Evolutionary conservation across 2,329 filamentous ascomycete genomes (phyloP).

Genomic region (Xylaria polymorpha): DNA sequence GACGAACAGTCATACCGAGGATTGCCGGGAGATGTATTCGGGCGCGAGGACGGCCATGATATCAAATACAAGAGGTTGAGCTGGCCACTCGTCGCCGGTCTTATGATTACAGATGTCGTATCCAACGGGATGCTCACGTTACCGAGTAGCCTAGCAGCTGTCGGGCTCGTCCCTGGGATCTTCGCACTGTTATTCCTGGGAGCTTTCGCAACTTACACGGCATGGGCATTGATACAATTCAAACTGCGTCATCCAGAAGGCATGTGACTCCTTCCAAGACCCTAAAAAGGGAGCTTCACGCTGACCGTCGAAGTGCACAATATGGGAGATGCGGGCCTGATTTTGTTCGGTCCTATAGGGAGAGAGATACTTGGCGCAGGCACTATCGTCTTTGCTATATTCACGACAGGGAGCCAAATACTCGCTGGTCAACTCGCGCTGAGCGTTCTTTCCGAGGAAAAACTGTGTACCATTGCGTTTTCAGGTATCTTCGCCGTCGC

Average conservation of each 20-base stretch:
- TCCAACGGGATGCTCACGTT: conserved; percentile 65
- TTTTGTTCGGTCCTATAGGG: conserved; percentile 65
- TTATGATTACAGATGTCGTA: conserved; percentile 69
- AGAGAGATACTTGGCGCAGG: conserved; percentile 62
- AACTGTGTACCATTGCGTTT: conserved; percentile 62
- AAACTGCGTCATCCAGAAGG: conserved; percentile 64
- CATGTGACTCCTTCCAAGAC: conserved; percentile 46
- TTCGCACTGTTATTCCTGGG: conserved; percentile 63
- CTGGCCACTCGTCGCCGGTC: conserved; percentile 62
- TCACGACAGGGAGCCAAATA: conserved; percentile 62
- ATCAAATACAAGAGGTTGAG: conserved; percentile 66
- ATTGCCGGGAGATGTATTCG: conserved; percentile 55
- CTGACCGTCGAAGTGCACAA: conserved; percentile 59
- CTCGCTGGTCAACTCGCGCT: conserved; percentile 64
- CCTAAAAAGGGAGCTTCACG: conserved; percentile 28
- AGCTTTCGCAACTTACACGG: conserved; percentile 63
- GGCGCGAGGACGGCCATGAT: conserved; percentile 49
- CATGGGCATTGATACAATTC: conserved; percentile 62
- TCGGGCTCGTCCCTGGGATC: conserved; percentile 64
- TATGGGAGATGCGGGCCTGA: conserved; percentile 66
- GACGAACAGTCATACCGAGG: conserved; percentile 17
- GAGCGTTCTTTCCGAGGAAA: conserved; percentile 57
- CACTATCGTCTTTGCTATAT: conserved; percentile 64
- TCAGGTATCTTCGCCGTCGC: conserved; percentile 62
- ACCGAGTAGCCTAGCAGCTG: conserved; percentile 62